phyloP scores from a whole-genome alignment of 805 yeast genomes.

The Candida pseudoglaebosa region DNA sequence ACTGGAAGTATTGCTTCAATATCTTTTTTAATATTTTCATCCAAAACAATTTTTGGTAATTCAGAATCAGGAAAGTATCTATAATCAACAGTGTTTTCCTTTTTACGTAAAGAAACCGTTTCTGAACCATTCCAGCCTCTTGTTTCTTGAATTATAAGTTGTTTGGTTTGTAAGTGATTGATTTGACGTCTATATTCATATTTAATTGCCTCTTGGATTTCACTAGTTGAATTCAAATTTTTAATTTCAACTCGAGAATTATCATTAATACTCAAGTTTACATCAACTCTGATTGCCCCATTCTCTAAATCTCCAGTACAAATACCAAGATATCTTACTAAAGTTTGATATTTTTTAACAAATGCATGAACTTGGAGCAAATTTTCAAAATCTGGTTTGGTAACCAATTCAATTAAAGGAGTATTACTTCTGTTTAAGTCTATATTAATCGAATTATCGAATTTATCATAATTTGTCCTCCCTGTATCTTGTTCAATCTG shows the following conservation, averaged over 20 bases:
- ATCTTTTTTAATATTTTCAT: constrained; percentile 37
- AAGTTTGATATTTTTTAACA: constrained; percentile 71
- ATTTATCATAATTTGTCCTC: constrained; percentile 54
- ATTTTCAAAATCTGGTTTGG: constrained; percentile 76
- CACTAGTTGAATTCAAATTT: constrained; percentile 79
- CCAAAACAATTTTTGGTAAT: constrained; percentile 55
- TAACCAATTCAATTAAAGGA: constrained; percentile 87
- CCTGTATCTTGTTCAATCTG: constrained; percentile 97
- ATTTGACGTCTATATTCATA: constrained; percentile 74
- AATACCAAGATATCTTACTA: constrained; percentile 64
- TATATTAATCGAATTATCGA: constrained; percentile 42
- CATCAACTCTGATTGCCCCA: constrained; percentile 95
- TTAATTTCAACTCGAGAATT: constrained; percentile 82
- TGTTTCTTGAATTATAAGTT: constrained; percentile 53
- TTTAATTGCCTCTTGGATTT: constrained; percentile 70
- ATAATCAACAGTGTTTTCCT: constrained; percentile 82
- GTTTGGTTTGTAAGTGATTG: constrained; percentile 34
- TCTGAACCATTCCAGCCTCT: constrained; percentile 86
- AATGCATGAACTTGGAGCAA: constrained; percentile 71
- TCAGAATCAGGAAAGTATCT: constrained; percentile 95
- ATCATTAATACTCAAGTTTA: constrained; percentile 75
- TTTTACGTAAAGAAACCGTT: constrained; percentile 66
- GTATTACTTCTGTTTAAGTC: constrained; percentile 84
- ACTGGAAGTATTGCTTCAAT: constrained; percentile 46
- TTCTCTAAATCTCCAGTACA: constrained; percentile 90